phyloP scores from a whole-genome alignment of 2,329 filamentous ascomycete genomes.

The Alternaria gaisen region DNA sequence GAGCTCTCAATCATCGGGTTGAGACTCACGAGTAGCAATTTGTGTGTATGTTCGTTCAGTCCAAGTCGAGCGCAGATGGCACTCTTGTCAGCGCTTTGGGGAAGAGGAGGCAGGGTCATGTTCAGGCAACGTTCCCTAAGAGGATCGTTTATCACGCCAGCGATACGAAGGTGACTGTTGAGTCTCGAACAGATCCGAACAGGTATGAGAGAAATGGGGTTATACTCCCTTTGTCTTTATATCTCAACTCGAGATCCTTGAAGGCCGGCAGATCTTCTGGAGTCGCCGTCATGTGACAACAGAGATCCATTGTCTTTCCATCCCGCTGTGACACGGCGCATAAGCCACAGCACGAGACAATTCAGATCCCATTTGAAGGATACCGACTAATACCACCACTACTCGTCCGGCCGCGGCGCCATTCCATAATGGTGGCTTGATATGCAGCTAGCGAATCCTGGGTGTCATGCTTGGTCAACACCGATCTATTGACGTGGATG shows the following conservation, averaged over 20 bases:
- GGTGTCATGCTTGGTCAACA: constrained; percentile 27
- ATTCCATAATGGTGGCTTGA: constrained; percentile 26
- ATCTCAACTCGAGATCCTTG: constrained; percentile 18
- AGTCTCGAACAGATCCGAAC: not conserved
- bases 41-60: constrained; percentile 54
- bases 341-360: constrained; percentile 28
- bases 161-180: not conserved
- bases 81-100: constrained; percentile 57
- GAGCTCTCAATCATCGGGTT: not conserved
- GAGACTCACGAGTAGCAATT: constrained; percentile 55
- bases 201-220: not conserved
- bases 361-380: constrained; percentile 20
- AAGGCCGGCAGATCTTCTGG: constrained; percentile 16
- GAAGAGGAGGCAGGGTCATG: constrained; percentile 41
- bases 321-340: constrained; percentile 28
- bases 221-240: constrained; percentile 28
- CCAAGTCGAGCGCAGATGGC: constrained; percentile 55
- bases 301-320: constrained; percentile 27
- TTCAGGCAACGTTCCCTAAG: constrained; percentile 6
- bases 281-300: constrained; percentile 35
- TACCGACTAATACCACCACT: constrained; percentile 21
- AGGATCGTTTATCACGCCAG: constrained; percentile 2
- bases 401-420: constrained; percentile 34
- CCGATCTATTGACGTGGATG: constrained; percentile 33
- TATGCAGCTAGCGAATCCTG: constrained; percentile 30